phyloP scores from a whole-genome alignment of 768 basidiomycete species.

The Mrakia blollopis region DNA sequence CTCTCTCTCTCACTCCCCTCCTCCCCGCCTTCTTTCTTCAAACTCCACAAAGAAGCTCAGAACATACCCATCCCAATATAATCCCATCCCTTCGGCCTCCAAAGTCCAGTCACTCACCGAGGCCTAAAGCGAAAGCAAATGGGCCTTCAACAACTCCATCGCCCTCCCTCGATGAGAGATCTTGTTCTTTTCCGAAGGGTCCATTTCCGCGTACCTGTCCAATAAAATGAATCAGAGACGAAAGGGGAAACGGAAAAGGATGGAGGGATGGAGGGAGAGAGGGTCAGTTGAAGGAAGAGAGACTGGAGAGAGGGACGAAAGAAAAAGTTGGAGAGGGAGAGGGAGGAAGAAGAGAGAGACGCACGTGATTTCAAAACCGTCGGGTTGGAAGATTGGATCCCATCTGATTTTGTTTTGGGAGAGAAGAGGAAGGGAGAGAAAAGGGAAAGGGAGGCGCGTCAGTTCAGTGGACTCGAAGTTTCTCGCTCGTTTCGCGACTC shows the following conservation, averaged over 20 bases:
- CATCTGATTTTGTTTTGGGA: slow-evolving; percentile 11
- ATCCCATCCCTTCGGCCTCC: too few species aligned
- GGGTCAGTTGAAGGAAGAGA: too few species aligned
- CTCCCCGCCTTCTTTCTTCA: too few species aligned
- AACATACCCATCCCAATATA: too few species aligned
- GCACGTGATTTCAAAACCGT: slow-evolving; percentile 65
- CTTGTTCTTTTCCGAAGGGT: slow-evolving; percentile 56
- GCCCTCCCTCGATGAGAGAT: slow-evolving; percentile 66
- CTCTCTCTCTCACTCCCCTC: too few species aligned
- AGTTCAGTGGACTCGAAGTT: too few species aligned
- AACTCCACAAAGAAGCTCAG: too few species aligned
- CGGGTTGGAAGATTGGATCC: slow-evolving; percentile 46
- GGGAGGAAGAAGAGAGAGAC: slow-evolving; percentile 29
- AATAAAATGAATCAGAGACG: background rate
- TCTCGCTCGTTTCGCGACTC: too few species aligned
- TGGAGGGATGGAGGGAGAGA: background rate
- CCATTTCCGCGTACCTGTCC: slow-evolving; percentile 64
- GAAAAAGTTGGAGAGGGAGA: background rate
- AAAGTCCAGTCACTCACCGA: too few species aligned
- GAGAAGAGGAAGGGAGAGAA: background rate
- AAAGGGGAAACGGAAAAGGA: background rate
- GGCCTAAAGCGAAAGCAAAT: background rate
- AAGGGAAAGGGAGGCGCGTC: slow-evolving; percentile 52
- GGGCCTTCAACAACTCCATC: slow-evolving; percentile 57
- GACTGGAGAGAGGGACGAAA: background rate